phyloP scores from a whole-genome alignment of 805 yeast species.

The Candida ulmi region DNA sequence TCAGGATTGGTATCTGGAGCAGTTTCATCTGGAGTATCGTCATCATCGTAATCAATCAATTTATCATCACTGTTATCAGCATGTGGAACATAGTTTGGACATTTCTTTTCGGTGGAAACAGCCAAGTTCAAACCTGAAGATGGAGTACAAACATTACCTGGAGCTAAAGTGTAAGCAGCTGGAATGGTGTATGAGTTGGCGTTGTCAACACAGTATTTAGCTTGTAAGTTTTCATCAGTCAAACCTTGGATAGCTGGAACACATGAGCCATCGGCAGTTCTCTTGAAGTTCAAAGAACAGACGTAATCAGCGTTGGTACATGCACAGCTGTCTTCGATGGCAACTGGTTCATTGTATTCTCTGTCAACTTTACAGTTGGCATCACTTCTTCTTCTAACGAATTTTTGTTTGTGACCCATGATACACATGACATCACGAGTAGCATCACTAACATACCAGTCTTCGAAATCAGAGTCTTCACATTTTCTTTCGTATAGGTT shows the following conservation, averaged over 20 bases:
- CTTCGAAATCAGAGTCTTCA: conserved; percentile 53
- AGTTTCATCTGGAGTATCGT: conserved; percentile 26
- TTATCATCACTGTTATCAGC: conserved; percentile 15
- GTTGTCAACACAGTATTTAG: conserved; percentile 25
- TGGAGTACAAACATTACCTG: conserved; percentile 40
- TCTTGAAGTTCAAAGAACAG: conserved; percentile 51
- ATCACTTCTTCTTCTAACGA: conserved; percentile 55
- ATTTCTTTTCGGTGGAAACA: conserved; percentile 7
- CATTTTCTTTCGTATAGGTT: conserved; percentile 42
- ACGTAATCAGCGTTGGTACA: conserved; percentile 68
- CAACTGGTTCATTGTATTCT: conserved; percentile 30
- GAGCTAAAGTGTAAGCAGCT: conserved; percentile 35
- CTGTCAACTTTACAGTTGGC: conserved; percentile 50
- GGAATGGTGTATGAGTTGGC: conserved; percentile 16
- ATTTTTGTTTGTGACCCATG: conserved; percentile 62
- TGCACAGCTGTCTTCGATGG: conserved; percentile 49
- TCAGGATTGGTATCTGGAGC: conserved; percentile 22
- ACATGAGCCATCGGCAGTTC: conserved; percentile 39
- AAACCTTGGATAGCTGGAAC: conserved; percentile 26
- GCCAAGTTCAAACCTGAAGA: conserved; percentile 22
- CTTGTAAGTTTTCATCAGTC: conserved; percentile 19
- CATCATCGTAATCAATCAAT: conserved; percentile 20
- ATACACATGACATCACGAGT: conserved; percentile 42
- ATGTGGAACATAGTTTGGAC: conserved; percentile 12
- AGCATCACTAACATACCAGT: conserved; percentile 40